Conservation (phyloP, 306 rosid species). For the Trifolium pratense region DNA sequence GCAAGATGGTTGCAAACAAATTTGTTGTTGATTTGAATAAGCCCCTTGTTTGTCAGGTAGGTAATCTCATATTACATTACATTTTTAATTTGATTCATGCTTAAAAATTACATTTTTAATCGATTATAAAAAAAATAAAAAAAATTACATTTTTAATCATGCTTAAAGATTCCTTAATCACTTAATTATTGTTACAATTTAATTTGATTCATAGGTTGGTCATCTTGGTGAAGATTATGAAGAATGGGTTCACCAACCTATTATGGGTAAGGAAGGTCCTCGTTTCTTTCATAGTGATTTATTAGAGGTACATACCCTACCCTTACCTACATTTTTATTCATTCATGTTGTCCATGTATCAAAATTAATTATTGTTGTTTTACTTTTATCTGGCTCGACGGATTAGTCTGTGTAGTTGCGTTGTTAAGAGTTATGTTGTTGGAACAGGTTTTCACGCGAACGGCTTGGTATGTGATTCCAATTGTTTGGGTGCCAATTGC, state of each 20-base stretch:
- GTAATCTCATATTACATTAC: not conserved
- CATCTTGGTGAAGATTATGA: slow-evolving; percentile 91
- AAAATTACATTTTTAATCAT: slow-evolving; percentile 1
- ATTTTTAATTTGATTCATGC: not conserved
- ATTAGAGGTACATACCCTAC: slow-evolving; percentile 59
- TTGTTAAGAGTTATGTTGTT: not conserved
- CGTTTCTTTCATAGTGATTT: slow-evolving; percentile 71
- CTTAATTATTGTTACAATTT: not conserved
- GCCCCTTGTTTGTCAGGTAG: slow-evolving; percentile 88
- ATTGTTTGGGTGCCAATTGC: slow-evolving; percentile 84
- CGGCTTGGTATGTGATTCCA: slow-evolving; percentile 92
- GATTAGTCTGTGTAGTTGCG: not conserved
- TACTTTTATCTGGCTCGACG: not conserved
- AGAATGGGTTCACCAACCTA: slow-evolving; percentile 94
- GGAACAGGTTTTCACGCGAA: slow-evolving; percentile 78
- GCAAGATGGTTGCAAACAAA: slow-evolving; percentile 52
- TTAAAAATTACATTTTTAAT: too few species aligned
- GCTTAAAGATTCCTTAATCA: not conserved
- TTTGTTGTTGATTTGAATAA: slow-evolving; percentile 73
- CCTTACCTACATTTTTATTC: not conserved
- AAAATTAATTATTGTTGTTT: not conserved
- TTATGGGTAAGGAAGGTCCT: slow-evolving; percentile 79
- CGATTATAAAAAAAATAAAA: too few species aligned
- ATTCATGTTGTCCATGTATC: not conserved
- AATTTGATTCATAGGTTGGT: slow-evolving; percentile 66